Evolutionary conservation across 768 basidiomycete genomes (phyloP).

Genomic region (Podaxis sp.): DNA sequence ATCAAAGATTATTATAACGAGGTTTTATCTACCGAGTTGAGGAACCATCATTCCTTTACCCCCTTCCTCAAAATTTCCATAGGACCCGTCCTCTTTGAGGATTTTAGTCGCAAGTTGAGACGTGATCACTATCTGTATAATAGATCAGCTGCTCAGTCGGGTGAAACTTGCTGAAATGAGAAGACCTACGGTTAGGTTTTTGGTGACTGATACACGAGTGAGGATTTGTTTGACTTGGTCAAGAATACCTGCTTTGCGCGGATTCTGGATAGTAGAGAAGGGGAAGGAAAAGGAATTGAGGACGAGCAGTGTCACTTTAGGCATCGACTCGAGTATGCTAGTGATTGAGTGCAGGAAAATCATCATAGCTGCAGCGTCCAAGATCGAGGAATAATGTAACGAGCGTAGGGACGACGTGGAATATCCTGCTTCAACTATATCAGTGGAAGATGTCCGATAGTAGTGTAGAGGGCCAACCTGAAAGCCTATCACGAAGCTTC

Average conservation of each 20-base stretch:
- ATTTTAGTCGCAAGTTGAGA: slow-evolving; percentile 73
- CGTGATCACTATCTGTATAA: slow-evolving; percentile 46
- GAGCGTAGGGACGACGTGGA: slow-evolving; percentile 10
- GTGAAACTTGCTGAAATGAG: neutral
- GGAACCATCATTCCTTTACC: slow-evolving; percentile 66
- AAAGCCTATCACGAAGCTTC: slow-evolving; percentile 26
- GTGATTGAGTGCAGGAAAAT: slow-evolving; percentile 57
- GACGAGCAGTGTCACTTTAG: slow-evolving; percentile 61
- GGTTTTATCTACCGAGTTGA: slow-evolving; percentile 48
- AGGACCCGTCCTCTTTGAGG: slow-evolving; percentile 59
- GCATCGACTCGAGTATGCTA: slow-evolving; percentile 40
- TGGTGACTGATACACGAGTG: slow-evolving; percentile 45
- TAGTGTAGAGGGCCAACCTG: slow-evolving; percentile 23
- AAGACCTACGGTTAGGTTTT: slow-evolving; percentile 46
- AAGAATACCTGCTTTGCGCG: slow-evolving; percentile 42
- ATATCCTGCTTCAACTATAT: slow-evolving; percentile 8
- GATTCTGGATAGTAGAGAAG: slow-evolving; percentile 50
- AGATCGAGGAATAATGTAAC: slow-evolving; percentile 43
- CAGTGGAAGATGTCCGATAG: slow-evolving; percentile 18
- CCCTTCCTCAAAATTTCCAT: slow-evolving; percentile 67
- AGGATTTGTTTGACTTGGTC: slow-evolving; percentile 55
- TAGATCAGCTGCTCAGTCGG: slow-evolving; percentile 6
- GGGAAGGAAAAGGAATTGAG: slow-evolving; percentile 68
- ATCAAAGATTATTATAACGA: neutral
- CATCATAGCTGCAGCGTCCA: slow-evolving; percentile 54